Base-by-base conservation (phyloP, 441 rosid species). In the Populus tomentosa region DNA sequence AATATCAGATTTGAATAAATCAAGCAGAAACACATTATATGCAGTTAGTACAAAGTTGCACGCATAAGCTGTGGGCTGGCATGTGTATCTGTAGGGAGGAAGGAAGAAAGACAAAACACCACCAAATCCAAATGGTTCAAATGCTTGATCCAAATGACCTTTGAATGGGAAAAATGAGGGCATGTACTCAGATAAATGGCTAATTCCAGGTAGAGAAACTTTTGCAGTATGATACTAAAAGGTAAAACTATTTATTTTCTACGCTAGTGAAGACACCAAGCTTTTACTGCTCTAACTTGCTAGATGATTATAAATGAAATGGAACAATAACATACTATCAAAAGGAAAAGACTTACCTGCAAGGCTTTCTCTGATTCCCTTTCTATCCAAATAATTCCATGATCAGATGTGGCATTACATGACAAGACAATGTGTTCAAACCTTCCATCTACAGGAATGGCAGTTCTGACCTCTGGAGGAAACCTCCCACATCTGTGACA, bases 401-500 rank as follows among this genome's bases (percentile, higher is more conserved):
- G 99, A 86, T 94, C 99, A 0, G 99, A 89, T 11, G 94, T 94
- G 61, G 95, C 95, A 69, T 90, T 91, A 53, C 92, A 92, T 7
- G 99, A 92, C 69, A 95, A 84, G 53, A 95, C 95, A 16, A 95
- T 95, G 82, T 91, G 98, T 74, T 95, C 99, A 68, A 95, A 95
- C 75, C 98, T 91, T 38, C 97, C 99, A 75, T 95, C 97, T 0
- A 95, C 99, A 0, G 98, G 99, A 73, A 95, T 92, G 14, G 98
- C 99, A 2, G 99, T 95, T 84, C 92, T 91, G 72, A 95, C 97
- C 82, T 90, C 92, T 0, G 99, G 98, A 40, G 97, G 98, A 87
- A 75, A 94, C 89, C 99, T 92, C 84, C 98, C 97, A 70, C 98
- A 95, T 84, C 98, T 95, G 83, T 63, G 32, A 38, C 46, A 69